Conservation (phyloP, 371 early-diverging fungal species). For the Nematocida sp. region DNA sequence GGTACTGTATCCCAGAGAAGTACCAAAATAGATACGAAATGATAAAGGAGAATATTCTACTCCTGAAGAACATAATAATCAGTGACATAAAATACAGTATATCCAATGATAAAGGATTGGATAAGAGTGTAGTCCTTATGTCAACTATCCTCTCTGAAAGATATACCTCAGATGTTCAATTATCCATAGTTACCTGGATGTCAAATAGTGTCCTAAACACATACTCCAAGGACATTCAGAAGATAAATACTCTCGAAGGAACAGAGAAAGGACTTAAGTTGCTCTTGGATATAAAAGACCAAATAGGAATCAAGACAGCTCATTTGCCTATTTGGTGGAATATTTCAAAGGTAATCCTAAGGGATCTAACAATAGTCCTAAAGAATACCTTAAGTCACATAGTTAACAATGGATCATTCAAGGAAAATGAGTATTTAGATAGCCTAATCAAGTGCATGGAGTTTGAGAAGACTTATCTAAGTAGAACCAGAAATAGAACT, state of each 20-base stretch:
- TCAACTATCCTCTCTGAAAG: conserved; percentile 40
- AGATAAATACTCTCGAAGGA: conserved; percentile 15
- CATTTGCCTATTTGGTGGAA: conserved; percentile 52
- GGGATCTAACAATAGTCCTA: conserved; percentile 29
- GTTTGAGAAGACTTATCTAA: conserved; percentile 35
- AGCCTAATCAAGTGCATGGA: conserved; percentile 24
- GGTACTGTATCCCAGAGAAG: conserved; percentile 40
- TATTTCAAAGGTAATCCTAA: conserved; percentile 41
- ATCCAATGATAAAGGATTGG: conserved; percentile 37
- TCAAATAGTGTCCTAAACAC: conserved; percentile 21
- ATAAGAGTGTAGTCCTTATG: conserved; percentile 41
- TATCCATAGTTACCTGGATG: conserved; percentile 51
- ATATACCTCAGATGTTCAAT: conserved; percentile 37
- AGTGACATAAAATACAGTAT: conserved; percentile 48
- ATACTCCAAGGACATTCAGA: conserved; percentile 27
- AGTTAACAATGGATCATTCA: conserved; percentile 13
- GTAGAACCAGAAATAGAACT: neutral
- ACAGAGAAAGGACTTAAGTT: neutral
- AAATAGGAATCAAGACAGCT: conserved; percentile 43
- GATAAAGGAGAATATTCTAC: conserved; percentile 42
- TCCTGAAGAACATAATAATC: conserved; percentile 44
- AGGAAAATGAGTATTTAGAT: conserved; percentile 9
- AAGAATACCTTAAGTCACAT: conserved; percentile 38
- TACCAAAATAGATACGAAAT: conserved; percentile 7
- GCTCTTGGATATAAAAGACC: conserved; percentile 35